Conservation (phyloP, 208 protist species). For the Leishmania braziliensis region DNA sequence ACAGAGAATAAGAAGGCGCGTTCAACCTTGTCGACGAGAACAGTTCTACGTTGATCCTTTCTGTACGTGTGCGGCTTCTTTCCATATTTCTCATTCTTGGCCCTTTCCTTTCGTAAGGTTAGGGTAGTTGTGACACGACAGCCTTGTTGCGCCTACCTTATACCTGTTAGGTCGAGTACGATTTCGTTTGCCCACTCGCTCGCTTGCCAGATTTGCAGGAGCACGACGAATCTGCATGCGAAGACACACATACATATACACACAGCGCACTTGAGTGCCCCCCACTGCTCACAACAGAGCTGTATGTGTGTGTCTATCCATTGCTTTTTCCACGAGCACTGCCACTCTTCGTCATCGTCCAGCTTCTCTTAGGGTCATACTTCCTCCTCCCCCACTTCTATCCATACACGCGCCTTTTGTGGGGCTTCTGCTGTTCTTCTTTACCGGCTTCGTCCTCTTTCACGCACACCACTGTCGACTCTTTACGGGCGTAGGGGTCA, state of each 20-base stretch:
- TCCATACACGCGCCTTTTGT: neutral
- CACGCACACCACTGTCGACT: slow-evolving; percentile 7
- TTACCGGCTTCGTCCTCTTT: slow-evolving; percentile 8
- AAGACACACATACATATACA: neutral
- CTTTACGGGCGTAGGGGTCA: neutral
- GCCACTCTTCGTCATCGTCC: neutral
- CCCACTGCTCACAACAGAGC: neutral
- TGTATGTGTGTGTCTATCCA: neutral
- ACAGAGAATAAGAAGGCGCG: neutral
- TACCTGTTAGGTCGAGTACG: neutral
- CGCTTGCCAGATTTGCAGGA: neutral
- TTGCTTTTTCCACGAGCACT: neutral
- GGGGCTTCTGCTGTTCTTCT: slow-evolving; percentile 4
- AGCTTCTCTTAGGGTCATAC: neutral
- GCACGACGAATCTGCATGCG: neutral
- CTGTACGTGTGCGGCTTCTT: neutral
- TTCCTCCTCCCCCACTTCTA: neutral
- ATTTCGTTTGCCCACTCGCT: neutral
- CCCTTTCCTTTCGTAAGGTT: neutral
- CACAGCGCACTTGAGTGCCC: neutral
- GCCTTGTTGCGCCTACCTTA: neutral
- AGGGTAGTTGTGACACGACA: neutral
- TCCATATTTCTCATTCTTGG: neutral
- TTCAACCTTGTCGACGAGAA: neutral
- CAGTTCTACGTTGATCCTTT: neutral